These are phyloP conservation scores for Penicillium alfredii DNA, from an alignment of 495 filamentous ascomycete species.

Conservation along the genomic window DNA sequence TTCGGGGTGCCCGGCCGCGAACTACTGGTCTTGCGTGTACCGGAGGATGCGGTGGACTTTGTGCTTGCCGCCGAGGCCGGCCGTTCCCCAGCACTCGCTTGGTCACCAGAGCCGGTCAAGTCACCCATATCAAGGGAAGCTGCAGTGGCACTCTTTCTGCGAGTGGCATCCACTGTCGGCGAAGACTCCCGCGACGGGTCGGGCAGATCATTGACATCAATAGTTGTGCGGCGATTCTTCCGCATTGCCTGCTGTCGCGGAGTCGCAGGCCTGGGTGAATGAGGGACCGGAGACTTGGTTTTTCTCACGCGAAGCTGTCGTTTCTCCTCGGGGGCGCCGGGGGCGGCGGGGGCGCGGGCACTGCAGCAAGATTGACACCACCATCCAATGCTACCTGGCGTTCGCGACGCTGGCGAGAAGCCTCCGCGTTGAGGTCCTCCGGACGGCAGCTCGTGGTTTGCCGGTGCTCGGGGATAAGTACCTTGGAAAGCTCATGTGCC, in stretches of 20 bases:
- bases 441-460: constrained; percentile 66
- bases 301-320: constrained; percentile 73
- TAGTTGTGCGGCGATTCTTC: constrained; percentile 58
- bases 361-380: constrained; percentile 8
- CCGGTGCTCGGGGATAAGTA: constrained; percentile 69
- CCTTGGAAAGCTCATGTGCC: constrained; percentile 70
- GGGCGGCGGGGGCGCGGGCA: constrained; percentile 29
- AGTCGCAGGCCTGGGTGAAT: constrained; percentile 33
- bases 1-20: constrained; percentile 45
- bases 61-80: constrained; percentile 20
- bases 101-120: neutral
- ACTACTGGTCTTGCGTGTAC: constrained; percentile 37
- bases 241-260: constrained; percentile 43
- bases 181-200: constrained; percentile 38
- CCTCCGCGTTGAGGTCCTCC: constrained; percentile 67
- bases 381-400: constrained; percentile 47
- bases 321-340: constrained; percentile 48
- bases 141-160: constrained; percentile 30
- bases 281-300: constrained; percentile 45
- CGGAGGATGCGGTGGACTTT: constrained; percentile 7
- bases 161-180: constrained; percentile 27
- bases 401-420: constrained; percentile 53
- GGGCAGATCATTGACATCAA: constrained; percentile 47
- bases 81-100: neutral
- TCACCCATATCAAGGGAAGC: constrained; percentile 8